Base-by-base conservation (phyloP, 371 early-diverging fungal species). In the Quaeritorhiza haematococci region DNA sequence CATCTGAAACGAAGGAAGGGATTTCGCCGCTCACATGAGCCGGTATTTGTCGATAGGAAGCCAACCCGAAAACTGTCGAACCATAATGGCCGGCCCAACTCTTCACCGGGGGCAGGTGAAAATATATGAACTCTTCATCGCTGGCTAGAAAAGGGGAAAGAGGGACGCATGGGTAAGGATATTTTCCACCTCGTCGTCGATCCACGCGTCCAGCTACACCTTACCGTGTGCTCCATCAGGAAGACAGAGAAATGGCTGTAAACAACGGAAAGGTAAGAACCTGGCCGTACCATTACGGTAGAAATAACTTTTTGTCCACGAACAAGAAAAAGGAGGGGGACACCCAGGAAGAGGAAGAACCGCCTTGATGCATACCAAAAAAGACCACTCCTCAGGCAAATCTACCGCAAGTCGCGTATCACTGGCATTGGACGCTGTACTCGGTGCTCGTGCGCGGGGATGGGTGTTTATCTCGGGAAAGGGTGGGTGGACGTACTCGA, bases 71-170 rank as follows among this genome's bases (percentile, higher is more conserved):
- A 15, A 90, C 56, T 0, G 91, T 88, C 4, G 83, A 74, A 33
- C 80, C 58, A 8, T 62, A 59, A 24, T 68, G 58, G 3, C 43
- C 27, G n/a, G 71, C 59, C 84, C 91, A 87, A 45, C 67, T 66
- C 27, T 79, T 71, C 6, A 89, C 81, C 29, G 91, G 88, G 30
- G 91, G 90, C 13, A 91, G 72, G 66, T 91, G 91, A 56, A 91
- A 91, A 61, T 89, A 91, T 0, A 88, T 83, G 62, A 89, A 87
- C 58, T 89, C 91, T 58, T 89, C 88, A 46, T 87, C 88, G 60
- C 59, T 61, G 2, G 71, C 73, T 72, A 33, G 3, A 10, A 33
- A 54, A 59, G 19, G 53, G 4, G 27, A 41, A 27, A 19, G 34
- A 1, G 17, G 1, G 27, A 17, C n/a, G 35, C 13, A 24, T 19